Evolutionary conservation across 371 early-diverging fungal species (phyloP), one percentile per base, ranked within the genome.

Genomic region (Mucor lusitanicus): DNA sequence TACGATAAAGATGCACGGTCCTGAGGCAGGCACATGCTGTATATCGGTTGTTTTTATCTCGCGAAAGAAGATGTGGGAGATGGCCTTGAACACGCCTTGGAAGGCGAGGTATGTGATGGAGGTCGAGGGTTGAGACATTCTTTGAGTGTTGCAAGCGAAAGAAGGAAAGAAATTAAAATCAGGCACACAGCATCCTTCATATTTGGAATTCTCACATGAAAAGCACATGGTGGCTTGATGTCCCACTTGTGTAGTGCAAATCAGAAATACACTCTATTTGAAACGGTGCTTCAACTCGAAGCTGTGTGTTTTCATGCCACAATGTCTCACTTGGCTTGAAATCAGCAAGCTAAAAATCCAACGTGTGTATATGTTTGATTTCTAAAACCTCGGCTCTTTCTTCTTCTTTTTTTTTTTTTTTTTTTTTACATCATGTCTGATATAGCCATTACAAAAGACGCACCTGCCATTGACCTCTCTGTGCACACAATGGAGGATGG

Each of bases 1-100:
- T 3, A 90, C 95, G 39, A 95, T 94, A 77, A 98, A 98, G 58
- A 98, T 92, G 55, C 96, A 92, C 4, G 97, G 96, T 0, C 95
- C 96, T 21, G 85, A 78, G 48, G 71, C 65, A 5, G 99, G 99
- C 37, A 98, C 90, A 65, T 88, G 82, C 75, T 97, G 94, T 28
- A 87, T 76, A 65, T 96, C 96, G 25, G 96, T 88, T 6, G 88
- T 85, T 63, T 88, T 88, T 61, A 98, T 90, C 74, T 97, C 97
- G 15, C 95, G 85, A 76, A 96, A 95, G 73, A 96, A 96, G 70
- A 94, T 82, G 56, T 89, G 86, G 17, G 94, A 78, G 12, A 90
- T 77, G 6, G 79, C 61, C 42, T 69, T 70, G 61, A 90, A 88
- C 37, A 87, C 68, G 28, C 68, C 74, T 55, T 53, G 56, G 55